These are phyloP conservation scores for Amauroascus verrucosus DNA, from an alignment of 2,329 filamentous ascomycete genomes.

Conservation along the genomic window DNA sequence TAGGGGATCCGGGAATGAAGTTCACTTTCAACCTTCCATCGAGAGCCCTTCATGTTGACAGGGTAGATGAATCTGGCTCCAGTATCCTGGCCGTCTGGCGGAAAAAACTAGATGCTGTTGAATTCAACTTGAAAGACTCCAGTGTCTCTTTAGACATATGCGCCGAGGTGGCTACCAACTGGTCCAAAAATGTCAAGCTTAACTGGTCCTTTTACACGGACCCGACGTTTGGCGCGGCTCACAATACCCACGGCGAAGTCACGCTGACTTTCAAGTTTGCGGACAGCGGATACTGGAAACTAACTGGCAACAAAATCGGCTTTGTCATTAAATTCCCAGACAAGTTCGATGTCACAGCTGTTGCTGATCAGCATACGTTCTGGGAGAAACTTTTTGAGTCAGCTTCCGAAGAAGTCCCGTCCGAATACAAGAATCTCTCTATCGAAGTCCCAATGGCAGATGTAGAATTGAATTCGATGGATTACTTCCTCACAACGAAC, in stretches of 20 bases:
- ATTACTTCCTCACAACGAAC: conserved; percentile 2
- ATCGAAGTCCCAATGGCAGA: background rate
- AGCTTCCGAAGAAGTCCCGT: background rate
- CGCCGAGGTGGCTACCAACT: background rate
- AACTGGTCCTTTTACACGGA: background rate
- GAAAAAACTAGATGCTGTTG: background rate
- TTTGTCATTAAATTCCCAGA: background rate
- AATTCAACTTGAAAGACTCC: background rate
- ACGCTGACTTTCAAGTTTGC: background rate
- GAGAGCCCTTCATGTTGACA: background rate
- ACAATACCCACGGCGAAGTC: background rate
- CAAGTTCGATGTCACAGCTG: background rate
- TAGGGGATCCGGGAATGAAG: background rate
- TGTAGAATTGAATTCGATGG: background rate
- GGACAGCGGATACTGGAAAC: background rate
- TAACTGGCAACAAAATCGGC: background rate
- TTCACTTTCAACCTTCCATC: background rate
- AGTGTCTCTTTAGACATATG: background rate
- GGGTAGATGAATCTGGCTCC: background rate
- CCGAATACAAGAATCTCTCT: background rate
- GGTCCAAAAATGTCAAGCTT: background rate
- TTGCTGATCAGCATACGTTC: background rate
- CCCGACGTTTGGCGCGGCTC: background rate
- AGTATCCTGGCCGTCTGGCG: background rate
- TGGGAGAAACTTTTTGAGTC: background rate